These are phyloP conservation scores for Auriculariales sp. DNA, from an alignment of 768 basidiomycete species.

Conservation along the genomic window DNA sequence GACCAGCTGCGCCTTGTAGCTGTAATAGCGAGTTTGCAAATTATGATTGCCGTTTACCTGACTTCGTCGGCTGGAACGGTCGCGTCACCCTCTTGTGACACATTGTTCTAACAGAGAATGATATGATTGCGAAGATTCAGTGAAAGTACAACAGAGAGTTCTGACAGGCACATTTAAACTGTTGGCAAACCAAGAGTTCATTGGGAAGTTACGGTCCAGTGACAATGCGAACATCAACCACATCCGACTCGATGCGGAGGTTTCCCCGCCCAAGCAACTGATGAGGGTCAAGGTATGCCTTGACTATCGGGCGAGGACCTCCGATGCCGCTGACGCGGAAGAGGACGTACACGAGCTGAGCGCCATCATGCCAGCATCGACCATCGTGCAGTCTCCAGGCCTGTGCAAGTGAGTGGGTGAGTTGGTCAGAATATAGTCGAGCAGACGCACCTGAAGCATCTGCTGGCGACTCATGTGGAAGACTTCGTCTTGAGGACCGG, in stretches of 20 bases:
- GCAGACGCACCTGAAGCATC: constrained; percentile 11
- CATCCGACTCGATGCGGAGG: neutral
- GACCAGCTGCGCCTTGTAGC: too few relatives aligned
- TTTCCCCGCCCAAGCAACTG: neutral
- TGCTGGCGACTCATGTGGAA: constrained; percentile 15
- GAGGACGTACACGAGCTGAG: neutral
- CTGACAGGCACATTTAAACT: too few relatives aligned
- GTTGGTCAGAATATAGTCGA: neutral
- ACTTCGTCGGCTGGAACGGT: too few relatives aligned
- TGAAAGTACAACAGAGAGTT: too few relatives aligned
- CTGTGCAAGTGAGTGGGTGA: neutral
- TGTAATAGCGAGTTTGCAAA: too few relatives aligned
- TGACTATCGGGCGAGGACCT: neutral
- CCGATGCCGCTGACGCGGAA: neutral
- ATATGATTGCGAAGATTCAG: too few relatives aligned
- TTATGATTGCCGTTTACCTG: too few relatives aligned
- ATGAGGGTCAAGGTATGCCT: neutral
- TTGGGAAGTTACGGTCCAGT: too few relatives aligned
- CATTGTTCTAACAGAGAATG: too few relatives aligned
- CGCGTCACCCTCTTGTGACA: too few relatives aligned
- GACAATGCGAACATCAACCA: neutral
- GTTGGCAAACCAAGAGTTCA: constrained; percentile 52
- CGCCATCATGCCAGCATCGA: neutral
- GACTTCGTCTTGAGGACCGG: constrained; percentile 5
- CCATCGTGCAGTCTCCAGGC: neutral